Conservation (phyloP, 225 moss, liverwort and hornwort genomes). For the Bryoerythrophyllum caledonicum region DNA sequence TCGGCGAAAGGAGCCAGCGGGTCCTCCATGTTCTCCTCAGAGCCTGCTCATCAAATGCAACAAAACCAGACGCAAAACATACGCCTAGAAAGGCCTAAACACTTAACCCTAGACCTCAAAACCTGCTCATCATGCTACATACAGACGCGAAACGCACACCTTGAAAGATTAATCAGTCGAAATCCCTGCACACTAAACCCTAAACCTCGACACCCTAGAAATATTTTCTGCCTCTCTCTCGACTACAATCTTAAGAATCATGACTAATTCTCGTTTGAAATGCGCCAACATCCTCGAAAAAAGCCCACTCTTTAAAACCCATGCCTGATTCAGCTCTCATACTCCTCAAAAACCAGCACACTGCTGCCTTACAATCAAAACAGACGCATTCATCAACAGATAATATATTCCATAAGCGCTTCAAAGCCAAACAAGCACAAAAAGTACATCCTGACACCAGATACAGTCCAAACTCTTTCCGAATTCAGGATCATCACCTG, state of each 20-base stretch:
- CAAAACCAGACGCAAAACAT: neutral
- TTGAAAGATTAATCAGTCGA: neutral
- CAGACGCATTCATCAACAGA: neutral
- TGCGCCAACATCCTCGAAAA: neutral
- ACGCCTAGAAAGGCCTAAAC: neutral
- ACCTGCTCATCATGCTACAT: no score
- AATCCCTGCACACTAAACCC: neutral
- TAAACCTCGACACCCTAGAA: conserved; percentile 6
- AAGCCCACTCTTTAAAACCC: neutral
- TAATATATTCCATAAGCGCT: neutral
- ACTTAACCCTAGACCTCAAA: conserved; percentile 1
- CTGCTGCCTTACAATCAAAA: no score
- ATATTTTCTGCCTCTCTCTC: neutral
- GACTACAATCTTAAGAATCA: neutral
- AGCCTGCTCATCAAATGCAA: neutral
- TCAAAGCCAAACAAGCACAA: neutral
- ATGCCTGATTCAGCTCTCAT: no score
- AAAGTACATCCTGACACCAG: neutral
- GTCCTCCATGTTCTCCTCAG: conserved; percentile 36
- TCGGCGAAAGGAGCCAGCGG: conserved; percentile 30
- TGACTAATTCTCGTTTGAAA: neutral
- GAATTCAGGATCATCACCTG: neutral
- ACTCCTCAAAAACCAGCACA: no score
- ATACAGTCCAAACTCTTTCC: neutral
- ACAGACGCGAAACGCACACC: neutral